Evolutionary conservation across 2,329 filamentous ascomycete species (phyloP), one percentile per base, ranked within the genome.

Genomic region (Sphaerostilbella broomeana): DNA sequence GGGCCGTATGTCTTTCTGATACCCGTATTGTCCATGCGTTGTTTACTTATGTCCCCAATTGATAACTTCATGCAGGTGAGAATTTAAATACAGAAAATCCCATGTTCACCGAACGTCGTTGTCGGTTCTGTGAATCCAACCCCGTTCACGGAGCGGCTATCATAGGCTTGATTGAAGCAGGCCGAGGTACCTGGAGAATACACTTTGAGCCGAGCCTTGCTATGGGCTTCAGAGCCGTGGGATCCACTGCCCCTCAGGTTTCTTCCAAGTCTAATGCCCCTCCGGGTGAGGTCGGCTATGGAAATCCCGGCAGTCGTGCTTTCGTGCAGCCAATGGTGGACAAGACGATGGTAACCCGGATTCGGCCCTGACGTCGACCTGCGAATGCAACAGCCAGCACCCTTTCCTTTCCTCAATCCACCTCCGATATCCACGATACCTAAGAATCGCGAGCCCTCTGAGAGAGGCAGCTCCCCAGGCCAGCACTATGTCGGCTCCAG

Each of bases 401-500:
- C 41, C 30, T 31, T 37, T 35, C 32, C 19, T 21, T 48, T 29
- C 24, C 22, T 15, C 19, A 11, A 7, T 15, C 13, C n/a, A 18
- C 20, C 19, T 25, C 13, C 42, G 42, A 46, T 45, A 40, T 20
- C 26, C 10, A 22, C 17, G 24, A 21, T 17, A 9, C n/a, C 12
- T 17, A 17, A 7, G 11, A 22, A 20, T 12, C 18, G 16, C 10
- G 11, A 8, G 35, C 27, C n/a, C 11, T n/a, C 11, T 11, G 11
- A 17, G n/a, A 35, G 30, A n/a, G 5, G 17, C 8, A 43, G 32
- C 27, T 16, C 20, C 24, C 27, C 24, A 21, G 20, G 19, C 18
- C 35, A 52, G 49, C 26, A 53, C 35, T 47, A 65, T 64, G 61
- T 55, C 60, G 40, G 56, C 61, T 40, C 51, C 57, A 29, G 51